Evolutionary conservation across 2,329 filamentous ascomycete genomes (phyloP).

Genomic region (Penicillium capsulatum): DNA sequence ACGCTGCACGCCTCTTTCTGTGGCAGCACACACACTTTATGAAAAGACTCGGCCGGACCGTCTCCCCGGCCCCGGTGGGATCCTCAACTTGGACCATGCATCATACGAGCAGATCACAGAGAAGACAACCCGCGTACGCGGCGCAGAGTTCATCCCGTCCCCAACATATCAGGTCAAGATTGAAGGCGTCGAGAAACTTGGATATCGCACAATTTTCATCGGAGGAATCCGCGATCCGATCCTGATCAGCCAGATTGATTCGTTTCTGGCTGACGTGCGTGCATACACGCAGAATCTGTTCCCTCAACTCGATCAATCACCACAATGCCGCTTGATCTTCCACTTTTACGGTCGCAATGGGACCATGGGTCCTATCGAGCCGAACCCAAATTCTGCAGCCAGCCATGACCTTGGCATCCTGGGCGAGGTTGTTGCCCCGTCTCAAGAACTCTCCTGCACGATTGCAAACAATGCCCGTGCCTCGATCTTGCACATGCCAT

Average conservation of each 20-base stretch:
- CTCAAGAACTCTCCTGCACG: constrained; percentile 45
- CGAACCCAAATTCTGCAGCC: too few relatives aligned
- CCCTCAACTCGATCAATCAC: too few relatives aligned
- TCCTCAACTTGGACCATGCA: constrained; percentile 41
- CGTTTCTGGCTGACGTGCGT: constrained; percentile 33
- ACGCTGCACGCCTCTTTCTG: constrained; percentile 47
- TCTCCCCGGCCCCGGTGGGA: constrained; percentile 49
- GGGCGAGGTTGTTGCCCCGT: constrained; percentile 45
- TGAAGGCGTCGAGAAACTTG: constrained; percentile 44
- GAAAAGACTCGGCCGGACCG: constrained; percentile 53
- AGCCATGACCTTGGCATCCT: constrained; percentile 50
- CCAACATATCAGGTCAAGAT: constrained; percentile 48
- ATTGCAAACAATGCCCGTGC: constrained; percentile 43
- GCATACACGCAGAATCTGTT: constrained; percentile 25
- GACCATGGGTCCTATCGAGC: constrained; percentile 25
- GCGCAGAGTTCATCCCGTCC: constrained; percentile 35
- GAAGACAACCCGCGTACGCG: constrained; percentile 39
- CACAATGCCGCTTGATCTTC: constrained; percentile 43
- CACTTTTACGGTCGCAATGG: constrained; percentile 46
- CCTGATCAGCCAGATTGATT: constrained; percentile 42
- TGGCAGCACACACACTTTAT: constrained; percentile 54
- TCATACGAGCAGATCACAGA: constrained; percentile 43
- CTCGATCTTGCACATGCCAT: constrained; percentile 46
- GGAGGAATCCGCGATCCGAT: constrained; percentile 49
- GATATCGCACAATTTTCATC: constrained; percentile 47